Base-by-base conservation (phyloP, 2,329 filamentous ascomycete species). In the Microdochium paspali region DNA sequence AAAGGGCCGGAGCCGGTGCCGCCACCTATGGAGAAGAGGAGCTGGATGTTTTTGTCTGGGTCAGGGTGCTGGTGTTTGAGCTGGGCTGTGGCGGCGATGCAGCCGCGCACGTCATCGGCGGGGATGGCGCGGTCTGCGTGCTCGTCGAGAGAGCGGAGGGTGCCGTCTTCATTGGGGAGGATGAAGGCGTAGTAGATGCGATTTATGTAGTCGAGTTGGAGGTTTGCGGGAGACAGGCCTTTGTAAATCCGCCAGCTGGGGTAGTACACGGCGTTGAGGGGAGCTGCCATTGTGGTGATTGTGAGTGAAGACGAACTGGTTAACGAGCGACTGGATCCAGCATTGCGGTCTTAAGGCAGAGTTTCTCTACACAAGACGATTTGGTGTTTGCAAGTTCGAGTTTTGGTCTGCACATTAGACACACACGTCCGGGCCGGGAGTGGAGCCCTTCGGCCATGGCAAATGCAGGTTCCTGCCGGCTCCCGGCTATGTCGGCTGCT, bases 1-100 rank as follows among this genome's bases (percentile, higher is more conserved):
- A 85, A 86, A 49, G 80, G 74, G 46, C 75, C 73, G 57, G 80
- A 84, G 18, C 77, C 80, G 13, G 69, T 70, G 15, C 79, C 81
- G 21, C 82, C 82, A n/a, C 82, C 82, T 24, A 86, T 68, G 1
- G 82, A 85, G 4, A 85, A 66, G 13, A 86, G 66, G 2, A 81
- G 73, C 53, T 76, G 76, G 53, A 85, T 63, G 68, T 1, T 72
- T 74, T 48, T 80, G 72, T 49, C 73, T 69, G 40, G 42, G n/a
- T n/a, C 42, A 24, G 42, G 42, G 42, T 15, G 42, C n/a, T 26
- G n/a, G 42, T 66, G 64, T 60, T 84, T 85, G 47, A 84, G 63
- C 50, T 76, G 68, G 12, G 70, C 67, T 23, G 85, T 71, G 1
- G 82, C 79, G 23, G 73, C 69, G 24, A 85, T 67, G 53, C 80